These are phyloP conservation scores for Setomelanomma holmii DNA, from an alignment of 2,329 filamentous ascomycete genomes.

Conservation along the genomic window DNA sequence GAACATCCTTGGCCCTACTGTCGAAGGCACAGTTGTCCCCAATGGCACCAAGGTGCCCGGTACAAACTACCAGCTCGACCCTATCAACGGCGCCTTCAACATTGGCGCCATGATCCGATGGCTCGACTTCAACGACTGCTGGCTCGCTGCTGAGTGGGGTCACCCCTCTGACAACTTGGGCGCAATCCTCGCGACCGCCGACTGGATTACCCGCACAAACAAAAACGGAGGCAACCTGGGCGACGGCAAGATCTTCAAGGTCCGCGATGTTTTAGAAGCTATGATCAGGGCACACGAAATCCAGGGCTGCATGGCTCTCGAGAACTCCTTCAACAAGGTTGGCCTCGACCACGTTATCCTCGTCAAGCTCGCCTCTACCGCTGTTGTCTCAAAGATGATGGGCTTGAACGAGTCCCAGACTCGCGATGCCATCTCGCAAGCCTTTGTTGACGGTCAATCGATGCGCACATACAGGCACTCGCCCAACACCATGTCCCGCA, in stretches of 20 bases:
- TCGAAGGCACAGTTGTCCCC: constrained; percentile 88
- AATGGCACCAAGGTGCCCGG: constrained; percentile 91
- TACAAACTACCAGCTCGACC: constrained; percentile 92
- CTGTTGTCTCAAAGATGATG: constrained; percentile 94
- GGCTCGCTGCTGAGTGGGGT: constrained; percentile 98
- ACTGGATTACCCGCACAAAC: constrained; percentile 97
- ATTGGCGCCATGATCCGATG: constrained; percentile 98
- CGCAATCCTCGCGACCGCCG: constrained; percentile 93
- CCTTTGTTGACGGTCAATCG: constrained; percentile 95
- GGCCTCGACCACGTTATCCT: constrained; percentile 97
- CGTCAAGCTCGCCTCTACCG: constrained; percentile 95
- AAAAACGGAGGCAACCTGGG: constrained; percentile 78
- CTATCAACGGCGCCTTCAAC: constrained; percentile 96
- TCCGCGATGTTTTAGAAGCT: constrained; percentile 90
- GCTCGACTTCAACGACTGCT: constrained; percentile 99
- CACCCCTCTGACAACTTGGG: constrained; percentile 98
- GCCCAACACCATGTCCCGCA: constrained; percentile 99
- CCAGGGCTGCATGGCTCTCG: constrained; percentile 92
- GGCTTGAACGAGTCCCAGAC: constrained; percentile 90
- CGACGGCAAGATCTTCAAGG: constrained; percentile 79
- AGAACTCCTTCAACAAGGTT: constrained; percentile 99
- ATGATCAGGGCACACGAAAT: constrained; percentile 99
- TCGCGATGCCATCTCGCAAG: constrained; percentile 93
- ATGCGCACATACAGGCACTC: constrained; percentile 96
- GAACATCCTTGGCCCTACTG: constrained; percentile 90